Base-by-base conservation (phyloP, 257 asterid genomes). In the Plectranthus barbatus region DNA sequence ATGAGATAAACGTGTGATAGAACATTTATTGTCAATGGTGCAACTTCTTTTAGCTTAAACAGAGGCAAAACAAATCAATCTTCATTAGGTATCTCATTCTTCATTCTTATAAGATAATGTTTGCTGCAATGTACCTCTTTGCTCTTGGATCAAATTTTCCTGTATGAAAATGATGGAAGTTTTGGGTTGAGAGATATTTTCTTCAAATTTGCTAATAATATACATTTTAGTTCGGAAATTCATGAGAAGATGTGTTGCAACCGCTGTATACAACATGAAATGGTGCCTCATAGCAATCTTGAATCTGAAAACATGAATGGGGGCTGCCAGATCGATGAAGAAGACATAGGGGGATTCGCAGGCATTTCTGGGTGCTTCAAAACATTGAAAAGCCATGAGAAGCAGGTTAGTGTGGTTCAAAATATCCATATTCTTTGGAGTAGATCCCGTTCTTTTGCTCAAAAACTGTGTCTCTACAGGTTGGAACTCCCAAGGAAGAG, bases 281-380 rank as follows among this genome's bases (percentile, higher is more conserved):
- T 70, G 62, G 64, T 67, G 61, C 39, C 70, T 15, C 79, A 66
- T 51, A 59, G 24, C 45, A 64, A 65, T 67, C 7, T 62, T 48
- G 78, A 79, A 14, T 54, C 77, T n/a, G 73, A 63, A 23, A 44
- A 56, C 59, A 58, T 69, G 50, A 70, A 36, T 52, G 72, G 68
- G 56, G 44, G 19, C 37, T 65, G 72, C 76, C 75, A 64, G 24
- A 70, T 77, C 63, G 83, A 79, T 59, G 84, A 85, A 56, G 97
- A 82, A 71, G 99, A 92, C 62, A 86, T 89, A 72, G 99, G 99
- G 74, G 96, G 91, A 47, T 92, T 92, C 71, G 96, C 99, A 63
- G 76, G 81, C 60, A 44, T 87, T 52, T 57, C 96, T 64, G 95
- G 96, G 74, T 80, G 95, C 80, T 69, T 80, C 56, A 63, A 74